Conservation (phyloP, 208 protist species). For the Kentomonas sorsogonicus region DNA sequence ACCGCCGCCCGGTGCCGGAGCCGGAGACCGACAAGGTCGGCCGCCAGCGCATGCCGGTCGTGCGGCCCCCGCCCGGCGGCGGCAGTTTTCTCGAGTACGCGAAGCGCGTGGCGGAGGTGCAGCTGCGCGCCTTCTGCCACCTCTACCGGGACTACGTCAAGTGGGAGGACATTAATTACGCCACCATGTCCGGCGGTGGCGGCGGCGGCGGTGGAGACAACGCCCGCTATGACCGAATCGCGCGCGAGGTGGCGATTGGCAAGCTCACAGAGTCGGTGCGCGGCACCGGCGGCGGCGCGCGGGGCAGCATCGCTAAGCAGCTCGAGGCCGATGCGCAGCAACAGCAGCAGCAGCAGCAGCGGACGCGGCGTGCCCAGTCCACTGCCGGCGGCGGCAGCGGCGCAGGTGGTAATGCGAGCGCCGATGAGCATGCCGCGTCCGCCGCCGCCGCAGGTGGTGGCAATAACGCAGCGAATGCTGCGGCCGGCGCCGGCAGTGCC, state of each 20-base stretch:
- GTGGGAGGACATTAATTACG: slow-evolving; percentile 83
- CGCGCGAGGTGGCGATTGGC: not conserved
- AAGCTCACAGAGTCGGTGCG: slow-evolving; percentile 1
- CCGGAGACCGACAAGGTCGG: slow-evolving; percentile 60
- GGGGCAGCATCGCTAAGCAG: slow-evolving; percentile 24
- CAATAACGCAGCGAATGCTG: not conserved
- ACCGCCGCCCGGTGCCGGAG: slow-evolving; percentile 48
- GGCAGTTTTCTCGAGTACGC: slow-evolving; percentile 52
- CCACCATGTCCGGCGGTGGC: slow-evolving; percentile 20
- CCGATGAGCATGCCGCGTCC: no score
- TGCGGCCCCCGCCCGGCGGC: slow-evolving; percentile 46
- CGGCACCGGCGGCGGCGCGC: slow-evolving; percentile 10
- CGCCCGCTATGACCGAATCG: not conserved
- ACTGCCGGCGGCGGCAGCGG: not conserved
- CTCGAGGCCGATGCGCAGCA: slow-evolving; percentile 7
- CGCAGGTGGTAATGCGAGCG: no score
- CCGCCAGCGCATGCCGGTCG: slow-evolving; percentile 63
- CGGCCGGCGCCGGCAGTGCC: not conserved
- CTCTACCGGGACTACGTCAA: slow-evolving; percentile 66
- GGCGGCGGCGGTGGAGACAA: not conserved
- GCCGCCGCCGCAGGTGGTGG: no score
- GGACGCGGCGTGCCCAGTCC: not conserved
- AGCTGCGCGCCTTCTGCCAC: slow-evolving; percentile 65
- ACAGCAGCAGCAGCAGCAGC: slow-evolving; percentile 1
- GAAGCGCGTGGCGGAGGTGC: slow-evolving; percentile 51